phyloP scores from a whole-genome alignment of 2,329 filamentous ascomycete genomes.

The Tolypocladium ophioglossoides region DNA sequence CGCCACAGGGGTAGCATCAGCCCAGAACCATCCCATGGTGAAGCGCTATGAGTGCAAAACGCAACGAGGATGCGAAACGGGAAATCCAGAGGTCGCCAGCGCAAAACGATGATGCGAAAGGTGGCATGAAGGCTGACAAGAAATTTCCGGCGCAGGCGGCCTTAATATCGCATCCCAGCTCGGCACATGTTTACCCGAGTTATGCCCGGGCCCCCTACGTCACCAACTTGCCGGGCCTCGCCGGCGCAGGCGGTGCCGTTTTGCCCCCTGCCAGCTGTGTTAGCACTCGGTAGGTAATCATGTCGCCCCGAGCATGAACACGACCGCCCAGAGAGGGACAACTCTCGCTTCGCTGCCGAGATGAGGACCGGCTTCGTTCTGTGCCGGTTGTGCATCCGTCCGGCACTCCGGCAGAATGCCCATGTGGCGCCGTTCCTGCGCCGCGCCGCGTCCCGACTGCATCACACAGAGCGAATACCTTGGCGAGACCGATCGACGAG shows the following conservation, averaged over 20 bases:
- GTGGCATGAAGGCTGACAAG: background rate
- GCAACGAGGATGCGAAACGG: background rate
- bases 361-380: slow-evolving; percentile 36
- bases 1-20: slow-evolving; percentile 32
- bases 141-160: background rate
- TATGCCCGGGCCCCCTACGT: slow-evolving; percentile 12
- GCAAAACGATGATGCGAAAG: background rate
- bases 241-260: background rate
- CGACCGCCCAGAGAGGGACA: slow-evolving; percentile 1
- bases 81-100: background rate
- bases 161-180: background rate
- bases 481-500: slow-evolving; percentile 11
- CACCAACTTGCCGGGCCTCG: slow-evolving; percentile 3
- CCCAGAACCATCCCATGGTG: slow-evolving; percentile 55
- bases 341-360: slow-evolving; percentile 15
- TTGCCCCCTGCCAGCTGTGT: background rate
- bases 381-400: slow-evolving; percentile 33
- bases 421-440: slow-evolving; percentile 9
- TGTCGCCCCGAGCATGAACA: slow-evolving; percentile 9
- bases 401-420: slow-evolving; percentile 18
- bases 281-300: background rate
- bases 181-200: slow-evolving; percentile 15
- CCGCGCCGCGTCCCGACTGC: slow-evolving; percentile 15
- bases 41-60: background rate
- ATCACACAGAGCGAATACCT: slow-evolving; percentile 13